Conservation (phyloP, 768 basidiomycete species). For the Boletus tylopilopsis region DNA sequence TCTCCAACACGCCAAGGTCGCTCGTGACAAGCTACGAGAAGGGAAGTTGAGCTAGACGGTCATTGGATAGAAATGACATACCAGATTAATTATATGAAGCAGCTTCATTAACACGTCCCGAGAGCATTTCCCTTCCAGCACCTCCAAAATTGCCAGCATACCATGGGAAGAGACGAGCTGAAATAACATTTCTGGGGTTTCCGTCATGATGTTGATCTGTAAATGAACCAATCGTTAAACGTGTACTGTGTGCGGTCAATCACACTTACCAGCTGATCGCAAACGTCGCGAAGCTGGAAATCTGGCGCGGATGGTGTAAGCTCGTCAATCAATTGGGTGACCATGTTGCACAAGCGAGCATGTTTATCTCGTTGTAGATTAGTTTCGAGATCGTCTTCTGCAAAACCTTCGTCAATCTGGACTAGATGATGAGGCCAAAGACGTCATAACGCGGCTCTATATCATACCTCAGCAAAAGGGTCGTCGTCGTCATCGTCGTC, state of each 20-base stretch:
- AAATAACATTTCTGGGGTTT: constrained; percentile 78
- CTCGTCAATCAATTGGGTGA: constrained; percentile 84
- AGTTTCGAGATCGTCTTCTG: constrained; percentile 86
- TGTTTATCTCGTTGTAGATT: constrained; percentile 93
- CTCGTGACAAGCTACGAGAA: constrained; percentile 51
- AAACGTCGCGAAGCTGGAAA: constrained; percentile 78
- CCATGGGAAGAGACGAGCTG: constrained; percentile 93
- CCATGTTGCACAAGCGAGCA: constrained; percentile 76
- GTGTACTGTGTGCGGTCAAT: background rate
- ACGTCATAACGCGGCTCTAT: background rate
- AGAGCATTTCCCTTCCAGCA: constrained; percentile 82
- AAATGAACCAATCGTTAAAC: background rate
- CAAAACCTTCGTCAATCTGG: constrained; percentile 90
- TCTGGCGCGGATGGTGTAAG: constrained; percentile 79
- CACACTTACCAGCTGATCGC: constrained; percentile 75
- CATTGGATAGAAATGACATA: constrained; percentile 27
- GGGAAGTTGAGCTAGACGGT: background rate
- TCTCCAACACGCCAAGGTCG: constrained; percentile 86
- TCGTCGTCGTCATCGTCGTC: constrained; percentile 91
- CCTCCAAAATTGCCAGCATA: constrained; percentile 91
- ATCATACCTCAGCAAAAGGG: constrained; percentile 85
- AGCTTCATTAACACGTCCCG: constrained; percentile 84
- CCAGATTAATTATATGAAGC: constrained; percentile 86
- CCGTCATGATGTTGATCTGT: constrained; percentile 72
- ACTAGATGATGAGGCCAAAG: constrained; percentile 2